Conservation (phyloP, 192 early-diverging fungal species). For the Gaertneriomyces sp. region DNA sequence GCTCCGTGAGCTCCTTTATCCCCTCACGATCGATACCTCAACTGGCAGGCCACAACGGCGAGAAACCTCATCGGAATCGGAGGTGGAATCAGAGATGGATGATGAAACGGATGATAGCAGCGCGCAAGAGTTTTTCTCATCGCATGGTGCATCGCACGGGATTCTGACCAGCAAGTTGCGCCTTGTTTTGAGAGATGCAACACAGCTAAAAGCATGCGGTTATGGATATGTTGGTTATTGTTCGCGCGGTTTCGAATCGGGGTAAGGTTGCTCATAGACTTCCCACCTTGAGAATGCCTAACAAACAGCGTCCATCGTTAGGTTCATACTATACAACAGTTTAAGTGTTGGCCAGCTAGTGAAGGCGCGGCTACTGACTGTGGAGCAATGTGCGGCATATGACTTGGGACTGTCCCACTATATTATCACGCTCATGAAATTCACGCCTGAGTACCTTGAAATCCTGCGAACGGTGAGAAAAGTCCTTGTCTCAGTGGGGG, state of each 20-base stretch:
- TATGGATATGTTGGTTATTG: background rate
- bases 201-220: background rate
- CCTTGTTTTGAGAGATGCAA: background rate
- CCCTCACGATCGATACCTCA: background rate
- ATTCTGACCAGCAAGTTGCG: too few species aligned
- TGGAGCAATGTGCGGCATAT: slow-evolving; percentile 27
- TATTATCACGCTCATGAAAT: slow-evolving; percentile 25
- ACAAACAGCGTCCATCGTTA: background rate
- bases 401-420: slow-evolving; percentile 16
- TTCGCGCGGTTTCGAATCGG: background rate
- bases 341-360: slow-evolving; percentile 6
- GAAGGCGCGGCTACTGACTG: slow-evolving; percentile 6
- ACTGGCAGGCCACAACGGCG: background rate
- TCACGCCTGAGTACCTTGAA: slow-evolving; percentile 17
- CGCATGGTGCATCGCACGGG: background rate
- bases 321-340: slow-evolving; percentile 16
- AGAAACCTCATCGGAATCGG: background rate
- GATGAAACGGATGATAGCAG: background rate
- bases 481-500: too few species aligned
- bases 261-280: background rate
- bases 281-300: background rate
- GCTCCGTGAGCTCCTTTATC: background rate
- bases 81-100: background rate
- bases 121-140: background rate
- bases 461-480: slow-evolving; percentile 1